Conservation (phyloP, 2,329 filamentous ascomycete genomes). For the Monosporascus sp. region DNA sequence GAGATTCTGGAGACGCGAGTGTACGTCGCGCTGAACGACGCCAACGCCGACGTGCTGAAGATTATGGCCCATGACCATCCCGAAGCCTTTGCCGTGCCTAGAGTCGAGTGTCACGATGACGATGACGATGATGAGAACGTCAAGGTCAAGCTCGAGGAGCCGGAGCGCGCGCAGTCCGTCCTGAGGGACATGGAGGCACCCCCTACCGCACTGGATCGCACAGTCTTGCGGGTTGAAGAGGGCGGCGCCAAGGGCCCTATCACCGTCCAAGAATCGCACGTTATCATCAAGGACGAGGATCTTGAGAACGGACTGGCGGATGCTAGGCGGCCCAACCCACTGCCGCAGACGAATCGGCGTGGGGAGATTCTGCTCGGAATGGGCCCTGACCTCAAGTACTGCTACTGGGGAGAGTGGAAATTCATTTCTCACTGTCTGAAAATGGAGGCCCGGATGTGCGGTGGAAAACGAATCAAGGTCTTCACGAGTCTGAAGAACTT, state of each 20-base stretch:
- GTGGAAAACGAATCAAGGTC: slow-evolving; percentile 5
- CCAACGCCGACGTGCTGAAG: slow-evolving; percentile 5
- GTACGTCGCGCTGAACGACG: slow-evolving; percentile 4
- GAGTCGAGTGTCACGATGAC: background rate
- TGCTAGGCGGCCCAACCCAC: background rate
- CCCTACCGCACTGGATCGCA: background rate
- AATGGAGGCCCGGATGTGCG: slow-evolving; percentile 5
- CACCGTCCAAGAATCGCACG: background rate
- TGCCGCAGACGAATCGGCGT: background rate
- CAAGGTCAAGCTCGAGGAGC: background rate
- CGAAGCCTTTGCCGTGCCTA: slow-evolving; percentile 3
- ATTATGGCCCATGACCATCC: slow-evolving; percentile 7
- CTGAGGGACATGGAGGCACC: background rate
- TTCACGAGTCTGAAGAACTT: slow-evolving; percentile 9
- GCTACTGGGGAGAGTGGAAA: slow-evolving; percentile 9
- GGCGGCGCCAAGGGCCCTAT: background rate
- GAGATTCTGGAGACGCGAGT: slow-evolving; percentile 4
- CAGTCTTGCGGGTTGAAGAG: background rate
- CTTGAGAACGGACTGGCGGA: background rate
- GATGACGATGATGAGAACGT: background rate
- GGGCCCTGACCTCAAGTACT: slow-evolving; percentile 2
- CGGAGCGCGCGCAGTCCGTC: background rate
- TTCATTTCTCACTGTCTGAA: slow-evolving; percentile 7
- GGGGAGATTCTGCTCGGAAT: background rate
- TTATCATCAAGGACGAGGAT: slow-evolving; percentile 2